Conservation (phyloP, 345 rosid species). For the Hypericum perforatum region DNA sequence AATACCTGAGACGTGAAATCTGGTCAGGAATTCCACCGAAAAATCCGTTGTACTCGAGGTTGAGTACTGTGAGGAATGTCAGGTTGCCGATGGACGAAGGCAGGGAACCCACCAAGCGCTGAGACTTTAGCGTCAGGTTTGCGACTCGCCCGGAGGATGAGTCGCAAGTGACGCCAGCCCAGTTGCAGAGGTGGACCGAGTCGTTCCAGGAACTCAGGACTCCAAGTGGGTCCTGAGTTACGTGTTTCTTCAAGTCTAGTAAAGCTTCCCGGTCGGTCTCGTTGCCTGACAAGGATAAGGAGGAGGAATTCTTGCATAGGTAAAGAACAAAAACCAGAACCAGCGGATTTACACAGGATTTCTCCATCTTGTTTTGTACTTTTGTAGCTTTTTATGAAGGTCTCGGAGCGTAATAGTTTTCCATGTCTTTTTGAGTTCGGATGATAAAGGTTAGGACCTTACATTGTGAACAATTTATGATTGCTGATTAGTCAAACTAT, state of each 20-base stretch:
- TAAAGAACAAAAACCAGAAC: too few species aligned
- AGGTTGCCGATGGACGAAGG: constrained; percentile 20
- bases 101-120: constrained; percentile 12
- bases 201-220: constrained; percentile 20
- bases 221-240: constrained; percentile 15
- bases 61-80: constrained; percentile 9
- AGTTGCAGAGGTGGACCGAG: constrained; percentile 20
- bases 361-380: too few species aligned
- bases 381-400: too few species aligned
- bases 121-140: constrained; percentile 11
- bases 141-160: constrained; percentile 4
- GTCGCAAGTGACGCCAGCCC: constrained; percentile 19
- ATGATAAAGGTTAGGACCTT: too few species aligned
- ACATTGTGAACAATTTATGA: too few species aligned
- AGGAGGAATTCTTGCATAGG: too few species aligned
- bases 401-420: too few species aligned
- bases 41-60: constrained; percentile 11
- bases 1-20: neutral
- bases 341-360: too few species aligned
- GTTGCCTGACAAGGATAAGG: neutral
- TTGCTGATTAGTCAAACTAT: too few species aligned
- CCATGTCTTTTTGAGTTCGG: too few species aligned
- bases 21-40: constrained; percentile 13
- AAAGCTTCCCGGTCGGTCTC: constrained; percentile 13
- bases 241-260: constrained; percentile 19